Conservation (phyloP, 495 filamentous ascomycete species). For the Neurospora discreta region DNA sequence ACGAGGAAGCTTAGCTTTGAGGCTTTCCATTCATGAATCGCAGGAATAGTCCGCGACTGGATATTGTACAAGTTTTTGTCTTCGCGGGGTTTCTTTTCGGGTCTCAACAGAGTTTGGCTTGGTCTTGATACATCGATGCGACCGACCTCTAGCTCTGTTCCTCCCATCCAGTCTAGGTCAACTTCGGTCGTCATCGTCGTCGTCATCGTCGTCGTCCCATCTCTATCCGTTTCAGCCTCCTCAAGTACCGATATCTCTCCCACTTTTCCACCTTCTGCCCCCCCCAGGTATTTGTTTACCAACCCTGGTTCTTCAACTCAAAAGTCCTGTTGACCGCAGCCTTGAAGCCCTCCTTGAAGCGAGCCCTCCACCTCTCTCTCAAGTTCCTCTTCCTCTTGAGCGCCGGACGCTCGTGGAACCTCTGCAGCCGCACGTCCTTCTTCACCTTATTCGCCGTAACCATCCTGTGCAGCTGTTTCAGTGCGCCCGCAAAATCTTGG, state of each 20-base stretch:
- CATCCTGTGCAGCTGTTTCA: conserved; percentile 39
- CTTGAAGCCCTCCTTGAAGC: conserved; percentile 56
- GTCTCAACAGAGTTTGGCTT: not conserved
- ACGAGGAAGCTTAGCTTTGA: not conserved
- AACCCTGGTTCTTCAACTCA: conserved; percentile 59
- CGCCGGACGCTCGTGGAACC: conserved; percentile 60
- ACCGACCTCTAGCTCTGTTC: not conserved
- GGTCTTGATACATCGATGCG: not conserved
- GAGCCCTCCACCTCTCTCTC: conserved; percentile 52
- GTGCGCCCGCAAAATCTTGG: conserved; percentile 43
- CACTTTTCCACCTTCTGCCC: not conserved
- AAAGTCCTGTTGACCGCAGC: conserved; percentile 46
- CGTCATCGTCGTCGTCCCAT: not conserved
- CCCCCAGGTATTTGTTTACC: conserved; percentile 34
- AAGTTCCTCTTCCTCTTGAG: conserved; percentile 62
- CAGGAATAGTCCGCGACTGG: not conserved
- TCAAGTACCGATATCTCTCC: not conserved
- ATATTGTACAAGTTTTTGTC: not conserved
- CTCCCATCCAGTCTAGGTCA: not conserved
- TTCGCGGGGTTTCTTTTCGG: not conserved
- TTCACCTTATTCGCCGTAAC: conserved; percentile 40
- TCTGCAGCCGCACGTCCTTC: conserved; percentile 38
- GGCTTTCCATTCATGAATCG: not conserved
- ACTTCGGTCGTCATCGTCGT: not conserved
- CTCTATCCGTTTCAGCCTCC: not conserved